Evolutionary conservation across 306 rosid species (phyloP), one percentile per base, ranked within the genome.

Genomic region (Vigna angularis): DNA sequence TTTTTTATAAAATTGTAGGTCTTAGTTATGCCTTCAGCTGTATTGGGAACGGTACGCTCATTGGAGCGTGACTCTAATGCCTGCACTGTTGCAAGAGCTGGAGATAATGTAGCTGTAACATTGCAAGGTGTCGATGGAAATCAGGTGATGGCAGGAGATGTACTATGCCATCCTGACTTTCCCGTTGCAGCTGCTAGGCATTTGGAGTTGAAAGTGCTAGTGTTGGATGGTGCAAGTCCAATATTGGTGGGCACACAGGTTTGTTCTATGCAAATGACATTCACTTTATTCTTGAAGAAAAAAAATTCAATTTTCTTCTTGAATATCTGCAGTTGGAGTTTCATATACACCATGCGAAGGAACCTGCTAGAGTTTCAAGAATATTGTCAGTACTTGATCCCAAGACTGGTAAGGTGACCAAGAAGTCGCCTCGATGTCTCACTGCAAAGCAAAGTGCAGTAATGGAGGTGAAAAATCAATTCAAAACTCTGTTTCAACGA

Each of bases 161-260:
- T 95, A 16, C 87, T 95, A 32, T 95, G 99, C 85, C 98, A 95
- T 86, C 99, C 98, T 32, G 91, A 87, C 86, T 93, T 91, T 82
- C 99, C 98, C 6, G 93, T 90, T 79, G 70, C 83, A 12, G 72
- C 87, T 63, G 88, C 98, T 64, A 95, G 83, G 66, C 96, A 84
- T 83, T 87, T 95, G 88, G 99, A 91, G 82, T 77, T 95, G 86
- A 93, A 88, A 83, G 82, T 95, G 81, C 93, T 95, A 76, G 83
- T 90, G 65, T 88, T 95, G 92, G 99, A 95, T 64, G 83, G 92
- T 26, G 81, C 96, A 20, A 90, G 86, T 66, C 98, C 98, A 24
- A 81, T 95, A 72, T 82, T 95, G 74, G 75, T 91, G 45, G 99
- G 99, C 8, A 86, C 98, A 49, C 98, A 91, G 98, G 99, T 95